Base-by-base conservation (phyloP, 2,329 filamentous ascomycete genomes). In the Botrytis porri region DNA sequence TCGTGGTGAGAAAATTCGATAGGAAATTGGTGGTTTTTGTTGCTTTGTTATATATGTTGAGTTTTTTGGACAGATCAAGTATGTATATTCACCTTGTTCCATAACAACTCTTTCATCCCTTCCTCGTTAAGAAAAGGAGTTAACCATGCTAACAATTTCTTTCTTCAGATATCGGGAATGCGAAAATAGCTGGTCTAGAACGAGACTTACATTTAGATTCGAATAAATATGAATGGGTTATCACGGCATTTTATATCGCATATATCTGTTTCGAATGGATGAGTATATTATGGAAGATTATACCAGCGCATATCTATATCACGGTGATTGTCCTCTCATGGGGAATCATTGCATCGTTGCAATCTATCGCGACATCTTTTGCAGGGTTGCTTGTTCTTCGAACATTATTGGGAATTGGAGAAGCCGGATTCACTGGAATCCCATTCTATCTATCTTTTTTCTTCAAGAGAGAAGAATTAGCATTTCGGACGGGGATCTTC, bases 51-150 rank as follows among this genome's bases (percentile, higher is more conserved):
- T 98, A 96, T 80, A 88, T 97, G 85, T 84, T 97, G 75, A 92
- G 90, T 75, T 97, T 97, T 80, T 83, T 97, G 76, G 94, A 97
- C 81, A 87, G 94, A 76, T 95, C 93, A 29, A 97, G 93, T 94
- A 84, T 97, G 93, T 94, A 84, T 75, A 86, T 71, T 20, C 43
- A 63, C 70, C 54, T 22, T 62, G 45, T 60, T 39, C 35, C 64
- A 63, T 41, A 60, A 59, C n/a, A 4, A 32, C 45, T n/a, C 51
- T 62, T 32, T 51, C 43, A 39, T n/a, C 25, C 35, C 14, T 60
- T 45, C 10, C 10, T 39, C 48, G n/a, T 70, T 20, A 59, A 54
- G 25, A n/a, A n/a, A 43, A 54, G 54, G 32, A 51, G 32, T 10
- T 43, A 39, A 29, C 41, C 6, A 48, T 29, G 4, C 64, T 66